A percentile compares a stretch with the other conserved stretches of the same genome.
Conservation (phyloP, 2,329 filamentous ascomycete genomes). For the Rutstroemia sp. region DNA sequence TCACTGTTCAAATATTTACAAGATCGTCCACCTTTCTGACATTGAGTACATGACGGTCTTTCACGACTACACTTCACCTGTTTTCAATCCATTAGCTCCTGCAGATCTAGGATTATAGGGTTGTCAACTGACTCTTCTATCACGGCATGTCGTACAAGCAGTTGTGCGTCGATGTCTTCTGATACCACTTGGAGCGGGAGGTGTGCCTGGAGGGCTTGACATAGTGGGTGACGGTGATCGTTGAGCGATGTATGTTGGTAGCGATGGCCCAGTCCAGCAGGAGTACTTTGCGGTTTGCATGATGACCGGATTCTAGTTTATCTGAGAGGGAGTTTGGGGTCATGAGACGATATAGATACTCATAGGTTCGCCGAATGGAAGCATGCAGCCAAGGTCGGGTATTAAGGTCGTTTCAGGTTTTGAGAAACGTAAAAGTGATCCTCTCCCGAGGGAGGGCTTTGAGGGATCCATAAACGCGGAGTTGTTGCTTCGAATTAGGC, state of each 20-base stretch:
- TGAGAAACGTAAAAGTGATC: no score
- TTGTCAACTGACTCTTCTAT: neutral
- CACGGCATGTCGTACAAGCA: slow-evolving; percentile 3
- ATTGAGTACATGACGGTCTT: neutral
- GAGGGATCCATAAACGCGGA: no score
- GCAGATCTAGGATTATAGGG: neutral
- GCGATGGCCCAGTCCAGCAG: neutral
- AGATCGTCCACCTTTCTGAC: neutral
- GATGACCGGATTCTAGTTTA: neutral
- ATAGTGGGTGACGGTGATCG: neutral
- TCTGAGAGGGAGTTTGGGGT: neutral
- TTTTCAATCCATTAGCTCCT: neutral
- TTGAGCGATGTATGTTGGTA: neutral
- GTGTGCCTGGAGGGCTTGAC: neutral
- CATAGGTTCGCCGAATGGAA: neutral
- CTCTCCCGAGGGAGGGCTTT: no score
- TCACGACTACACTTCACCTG: slow-evolving; percentile 5
- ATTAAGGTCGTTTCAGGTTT: no score
- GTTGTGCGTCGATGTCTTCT: slow-evolving; percentile 1
- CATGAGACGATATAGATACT: neutral
- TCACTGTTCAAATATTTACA: slow-evolving; percentile 6
- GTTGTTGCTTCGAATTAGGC: no score
- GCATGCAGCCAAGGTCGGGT: neutral
- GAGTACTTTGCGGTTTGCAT: neutral
- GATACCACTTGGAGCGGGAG: neutral